phyloP scores from a whole-genome alignment of 1,284 basidiomycete species.

The Ceratobasidium sp. region DNA sequence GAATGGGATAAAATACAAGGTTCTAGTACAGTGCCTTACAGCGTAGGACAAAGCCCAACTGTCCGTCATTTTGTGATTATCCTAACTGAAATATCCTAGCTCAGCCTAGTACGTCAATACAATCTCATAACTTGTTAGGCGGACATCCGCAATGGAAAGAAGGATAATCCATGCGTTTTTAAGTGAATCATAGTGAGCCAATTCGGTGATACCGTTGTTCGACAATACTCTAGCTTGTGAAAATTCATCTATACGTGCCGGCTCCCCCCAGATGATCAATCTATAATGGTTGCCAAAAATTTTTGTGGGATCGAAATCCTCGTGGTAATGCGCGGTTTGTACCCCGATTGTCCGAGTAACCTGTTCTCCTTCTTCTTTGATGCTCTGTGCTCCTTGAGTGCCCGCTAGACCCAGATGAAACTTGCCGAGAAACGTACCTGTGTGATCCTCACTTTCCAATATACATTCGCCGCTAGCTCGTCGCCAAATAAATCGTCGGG shows the following conservation, averaged over 20 bases:
- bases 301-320: constrained; percentile 14
- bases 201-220: background rate
- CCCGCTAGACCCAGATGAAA: no score
- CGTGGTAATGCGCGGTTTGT: background rate
- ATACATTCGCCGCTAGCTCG: constrained; percentile 7
- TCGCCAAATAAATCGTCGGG: constrained; percentile 2
- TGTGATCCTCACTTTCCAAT: constrained; percentile 7
- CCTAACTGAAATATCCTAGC: no score
- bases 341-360: background rate
- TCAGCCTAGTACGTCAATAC: constrained; percentile 1
- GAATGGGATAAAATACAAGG: no score
- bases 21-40: no score
- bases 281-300: background rate
- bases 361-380: background rate
- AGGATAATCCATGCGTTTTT: constrained; percentile 25
- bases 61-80: no score
- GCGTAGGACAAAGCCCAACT: no score
- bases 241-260: background rate
- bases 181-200: background rate
- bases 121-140: background rate
- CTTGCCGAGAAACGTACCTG: background rate
- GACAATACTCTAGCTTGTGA: background rate
- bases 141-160: background rate
- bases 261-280: constrained; percentile 15
- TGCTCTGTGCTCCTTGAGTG: background rate